Evolutionary conservation across 2,329 filamentous ascomycete genomes (phyloP).

Genomic region (Alternaria hordeiaustralica): DNA sequence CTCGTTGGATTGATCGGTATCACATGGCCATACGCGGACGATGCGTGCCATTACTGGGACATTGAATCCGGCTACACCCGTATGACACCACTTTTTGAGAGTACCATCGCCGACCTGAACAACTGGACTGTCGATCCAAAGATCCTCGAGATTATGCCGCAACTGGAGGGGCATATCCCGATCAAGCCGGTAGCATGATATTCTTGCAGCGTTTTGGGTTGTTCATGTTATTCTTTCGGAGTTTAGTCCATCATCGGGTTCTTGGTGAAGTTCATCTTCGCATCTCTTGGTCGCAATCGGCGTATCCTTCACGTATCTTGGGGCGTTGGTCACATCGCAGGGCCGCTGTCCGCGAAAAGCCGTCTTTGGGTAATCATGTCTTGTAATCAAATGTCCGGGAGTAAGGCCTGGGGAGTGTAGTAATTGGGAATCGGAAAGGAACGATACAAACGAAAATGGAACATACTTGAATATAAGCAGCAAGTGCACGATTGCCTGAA

Average conservation of each 20-base stretch:
- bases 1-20: slow-evolving; percentile 40
- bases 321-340: slow-evolving; percentile 1
- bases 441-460: slow-evolving; percentile 1
- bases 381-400: slow-evolving; percentile 3
- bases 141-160: slow-evolving; percentile 41
- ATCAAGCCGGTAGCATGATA: slow-evolving; percentile 22
- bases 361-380: slow-evolving; percentile 1
- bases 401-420: not conserved
- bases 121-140: slow-evolving; percentile 46
- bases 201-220: not conserved
- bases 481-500: not conserved
- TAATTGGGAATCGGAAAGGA: not conserved
- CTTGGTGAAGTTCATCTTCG: not conserved
- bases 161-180: slow-evolving; percentile 41
- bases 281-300: not conserved
- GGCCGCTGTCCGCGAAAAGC: not conserved
- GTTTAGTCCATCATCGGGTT: slow-evolving; percentile 4
- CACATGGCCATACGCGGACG: slow-evolving; percentile 45
- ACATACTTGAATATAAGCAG: not conserved
- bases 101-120: slow-evolving; percentile 38
- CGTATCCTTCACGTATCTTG: slow-evolving; percentile 1
- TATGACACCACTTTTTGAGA: slow-evolving; percentile 44
- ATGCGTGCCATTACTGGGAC: slow-evolving; percentile 48
- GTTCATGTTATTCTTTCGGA: slow-evolving; percentile 2
- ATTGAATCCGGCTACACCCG: slow-evolving; percentile 43